Evolutionary conservation across 2,329 filamentous ascomycete species (phyloP).

Genomic region (Exserohilum turcica): DNA sequence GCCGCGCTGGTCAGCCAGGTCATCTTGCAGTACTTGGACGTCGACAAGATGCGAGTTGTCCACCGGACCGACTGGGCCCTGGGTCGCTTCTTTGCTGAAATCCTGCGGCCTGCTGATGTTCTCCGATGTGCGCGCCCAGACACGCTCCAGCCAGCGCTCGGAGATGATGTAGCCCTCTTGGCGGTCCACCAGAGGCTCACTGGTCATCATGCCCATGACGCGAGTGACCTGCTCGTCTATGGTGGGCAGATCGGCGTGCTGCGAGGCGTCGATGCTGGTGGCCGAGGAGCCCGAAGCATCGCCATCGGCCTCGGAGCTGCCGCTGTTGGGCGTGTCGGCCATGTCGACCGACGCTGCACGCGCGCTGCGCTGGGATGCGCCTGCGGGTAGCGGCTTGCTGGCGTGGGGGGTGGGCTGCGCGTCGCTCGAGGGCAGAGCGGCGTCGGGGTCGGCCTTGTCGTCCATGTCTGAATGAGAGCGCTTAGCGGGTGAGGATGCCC

Average conservation of each 20-base stretch:
- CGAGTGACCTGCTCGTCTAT: constrained; percentile 73
- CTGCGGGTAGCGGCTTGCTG: constrained; percentile 28
- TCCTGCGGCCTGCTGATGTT: constrained; percentile 53
- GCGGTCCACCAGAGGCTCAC: constrained; percentile 66
- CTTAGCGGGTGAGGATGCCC: constrained; percentile 61
- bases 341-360: constrained; percentile 53
- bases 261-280: constrained; percentile 16
- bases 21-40: constrained; percentile 24
- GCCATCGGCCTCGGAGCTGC: constrained; percentile 36
- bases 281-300: constrained; percentile 31
- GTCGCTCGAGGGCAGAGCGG: constrained; percentile 19
- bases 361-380: constrained; percentile 31
- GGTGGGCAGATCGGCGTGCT: constrained; percentile 32
- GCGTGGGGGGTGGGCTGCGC: constrained; percentile 33
- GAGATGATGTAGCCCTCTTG: constrained; percentile 80
- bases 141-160: constrained; percentile 70
- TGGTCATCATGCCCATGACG: constrained; percentile 66
- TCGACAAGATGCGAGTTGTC: constrained; percentile 79
- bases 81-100: constrained; percentile 62
- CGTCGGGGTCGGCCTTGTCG: constrained; percentile 28
- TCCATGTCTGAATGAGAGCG: constrained; percentile 62
- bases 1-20: constrained; percentile 49
- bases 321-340: constrained; percentile 42
- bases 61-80: constrained; percentile 74
- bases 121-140: constrained; percentile 43